phyloP scores from a whole-genome alignment of 805 yeast genomes.

The Schwanniomyces pseudopolymorphus region DNA sequence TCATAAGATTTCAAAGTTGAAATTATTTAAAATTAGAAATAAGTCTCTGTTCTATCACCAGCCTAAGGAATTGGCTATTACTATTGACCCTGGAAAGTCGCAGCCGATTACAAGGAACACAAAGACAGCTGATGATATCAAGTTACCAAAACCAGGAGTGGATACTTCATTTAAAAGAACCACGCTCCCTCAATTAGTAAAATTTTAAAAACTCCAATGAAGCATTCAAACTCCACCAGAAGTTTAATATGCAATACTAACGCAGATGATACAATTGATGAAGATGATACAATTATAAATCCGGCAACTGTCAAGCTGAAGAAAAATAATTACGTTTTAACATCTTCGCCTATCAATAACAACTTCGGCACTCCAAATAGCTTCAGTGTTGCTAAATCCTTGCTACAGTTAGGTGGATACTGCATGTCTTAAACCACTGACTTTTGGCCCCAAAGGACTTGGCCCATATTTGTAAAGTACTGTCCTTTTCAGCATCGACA shows the following conservation, averaged over 20 bases:
- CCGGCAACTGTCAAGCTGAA: conserved; percentile 1
- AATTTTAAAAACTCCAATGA: conserved; percentile 45
- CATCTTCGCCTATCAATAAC: conserved; percentile 34
- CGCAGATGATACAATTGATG: conserved; percentile 22
- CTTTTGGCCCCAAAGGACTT: neutral
- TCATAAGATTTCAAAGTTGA: conserved; percentile 18
- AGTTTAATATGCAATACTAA: conserved; percentile 16
- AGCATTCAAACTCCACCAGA: conserved; percentile 25
- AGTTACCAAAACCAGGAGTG: conserved; percentile 1
- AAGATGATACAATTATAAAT: conserved; percentile 8
- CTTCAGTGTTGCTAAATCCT: conserved; percentile 45
- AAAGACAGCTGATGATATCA: neutral
- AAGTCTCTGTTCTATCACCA: conserved; percentile 29
- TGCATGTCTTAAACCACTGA: conserved; percentile 3
- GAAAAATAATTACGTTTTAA: conserved; percentile 18
- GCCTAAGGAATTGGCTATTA: conserved; percentile 6
- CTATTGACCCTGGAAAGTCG: neutral
- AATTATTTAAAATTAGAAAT: conserved; percentile 38
- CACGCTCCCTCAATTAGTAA: conserved; percentile 41
- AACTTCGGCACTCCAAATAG: conserved; percentile 46
- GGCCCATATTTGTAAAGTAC: neutral
- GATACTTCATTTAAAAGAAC: conserved; percentile 5
- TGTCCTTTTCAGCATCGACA: neutral
- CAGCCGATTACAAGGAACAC: neutral
- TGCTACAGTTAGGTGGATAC: conserved; percentile 38